Base-by-base conservation (phyloP, 78 protist genomes). In the Dictyostelium capitatum region DNA sequence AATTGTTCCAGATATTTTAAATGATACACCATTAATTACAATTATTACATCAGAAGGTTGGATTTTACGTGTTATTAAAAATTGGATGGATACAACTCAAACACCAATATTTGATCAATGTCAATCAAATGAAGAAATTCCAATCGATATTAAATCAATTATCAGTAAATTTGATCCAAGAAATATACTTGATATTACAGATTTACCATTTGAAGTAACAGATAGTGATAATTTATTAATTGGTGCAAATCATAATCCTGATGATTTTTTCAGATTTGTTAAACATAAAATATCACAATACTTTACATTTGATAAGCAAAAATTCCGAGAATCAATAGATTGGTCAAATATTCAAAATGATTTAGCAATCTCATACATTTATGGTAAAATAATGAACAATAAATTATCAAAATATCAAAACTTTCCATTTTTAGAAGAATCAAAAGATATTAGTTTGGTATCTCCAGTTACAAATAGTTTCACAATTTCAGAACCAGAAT, bases 41-140 rank as follows among this genome's bases (percentile, higher is more conserved):
- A 19, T 83, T 0, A 7, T 83, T 15, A 19, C 20, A 1, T 64
- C 56, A 19, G 7, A 41, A 19, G 90, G 90, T 25, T 41, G 28
- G 20, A 28, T 83, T 1, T 53, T 53, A 47, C 10, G 15, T 72
- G 73, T 83, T 8, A 72, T 83, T 14, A 56, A 32, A 12, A 54
- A 69, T 32, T 83, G 90, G 90, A n/a, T 83, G 25, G 74, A 48
- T 19, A 48, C 15, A 4, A 72, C 51, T 23, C 90, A 83, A 54
- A 17, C 23, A 6, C 41, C 54, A 53, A 17, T 77, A 4, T 37
- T 72, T 2, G 17, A 32, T 32, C 20, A 20, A 15, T 57, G 65
- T n/a, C 12, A 56, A 20, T 25, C 28, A 6, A 37, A 83, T 12
- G 30, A 37, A 6, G 19, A 28, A 11, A 3, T 25, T 15, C 46